These are phyloP conservation scores for Trifolium repens DNA, from an alignment of 306 rosid species.

Conservation along the genomic window DNA sequence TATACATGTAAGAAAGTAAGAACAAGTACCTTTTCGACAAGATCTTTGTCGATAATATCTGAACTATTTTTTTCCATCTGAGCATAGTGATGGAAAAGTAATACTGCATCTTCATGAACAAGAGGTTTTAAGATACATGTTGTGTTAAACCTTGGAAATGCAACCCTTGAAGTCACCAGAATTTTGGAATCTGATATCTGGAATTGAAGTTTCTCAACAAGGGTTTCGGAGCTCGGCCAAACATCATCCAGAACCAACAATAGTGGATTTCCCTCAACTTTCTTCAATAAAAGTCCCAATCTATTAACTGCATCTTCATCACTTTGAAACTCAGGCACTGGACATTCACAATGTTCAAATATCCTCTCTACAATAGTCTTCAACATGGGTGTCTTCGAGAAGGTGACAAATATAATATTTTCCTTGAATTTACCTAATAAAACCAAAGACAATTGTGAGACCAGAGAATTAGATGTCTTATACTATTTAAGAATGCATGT, in stretches of 20 bases:
- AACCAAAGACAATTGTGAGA: constrained; percentile 25
- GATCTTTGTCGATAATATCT: constrained; percentile 36
- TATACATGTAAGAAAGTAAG: not conserved
- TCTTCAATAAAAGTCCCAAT: constrained; percentile 33
- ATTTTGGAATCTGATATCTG: constrained; percentile 53
- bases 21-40: constrained; percentile 49
- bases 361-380: constrained; percentile 48
- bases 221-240: constrained; percentile 62
- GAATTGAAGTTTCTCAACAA: constrained; percentile 48
- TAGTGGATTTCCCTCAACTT: constrained; percentile 34
- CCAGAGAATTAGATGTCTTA: not conserved
- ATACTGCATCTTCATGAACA: constrained; percentile 47
- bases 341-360: constrained; percentile 35
- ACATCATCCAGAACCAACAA: constrained; percentile 70
- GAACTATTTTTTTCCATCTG: constrained; percentile 30
- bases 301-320: constrained; percentile 35
- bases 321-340: constrained; percentile 43
- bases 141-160: constrained; percentile 41
- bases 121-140: constrained; percentile 44
- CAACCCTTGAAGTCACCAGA: constrained; percentile 65
- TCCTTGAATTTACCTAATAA: constrained; percentile 49
- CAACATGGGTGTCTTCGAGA: constrained; percentile 52
- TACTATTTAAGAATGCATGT: not conserved
- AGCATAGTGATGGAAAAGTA: constrained; percentile 58
- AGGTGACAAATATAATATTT: constrained; percentile 54